These are phyloP conservation scores for Zygosaccharomyces pseudorouxii DNA, from an alignment of 805 yeast species.

Conservation along the genomic window DNA sequence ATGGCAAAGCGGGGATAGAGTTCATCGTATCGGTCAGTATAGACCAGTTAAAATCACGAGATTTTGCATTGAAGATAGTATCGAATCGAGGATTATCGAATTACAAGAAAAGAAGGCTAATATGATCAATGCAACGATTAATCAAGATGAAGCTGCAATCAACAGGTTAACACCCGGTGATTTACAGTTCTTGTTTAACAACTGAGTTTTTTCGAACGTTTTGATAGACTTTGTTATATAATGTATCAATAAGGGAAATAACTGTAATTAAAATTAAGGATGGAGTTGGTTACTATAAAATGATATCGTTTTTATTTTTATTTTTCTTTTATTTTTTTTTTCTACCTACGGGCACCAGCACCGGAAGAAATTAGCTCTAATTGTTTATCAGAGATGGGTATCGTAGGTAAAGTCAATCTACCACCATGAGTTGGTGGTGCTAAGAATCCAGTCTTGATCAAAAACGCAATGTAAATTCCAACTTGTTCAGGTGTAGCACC, in stretches of 20 bases:
- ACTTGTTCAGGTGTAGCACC: slow-evolving; percentile 68
- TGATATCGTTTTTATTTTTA: neutral
- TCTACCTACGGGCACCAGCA: slow-evolving; percentile 73
- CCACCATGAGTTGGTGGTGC: slow-evolving; percentile 52
- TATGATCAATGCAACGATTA: slow-evolving; percentile 96
- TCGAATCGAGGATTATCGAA: slow-evolving; percentile 92
- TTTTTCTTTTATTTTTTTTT: slow-evolving; percentile 25
- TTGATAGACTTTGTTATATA: slow-evolving; percentile 3
- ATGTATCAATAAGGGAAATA: neutral
- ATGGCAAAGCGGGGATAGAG: slow-evolving; percentile 98
- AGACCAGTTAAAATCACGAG: slow-evolving; percentile 92
- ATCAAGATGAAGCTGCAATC: slow-evolving; percentile 87
- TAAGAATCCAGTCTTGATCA: slow-evolving; percentile 75
- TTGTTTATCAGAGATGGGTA: slow-evolving; percentile 53
- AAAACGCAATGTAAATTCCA: slow-evolving; percentile 75
- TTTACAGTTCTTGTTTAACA: slow-evolving; percentile 88
- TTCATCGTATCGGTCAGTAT: slow-evolving; percentile 93
- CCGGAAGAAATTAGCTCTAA: slow-evolving; percentile 55
- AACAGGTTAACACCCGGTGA: slow-evolving; percentile 88
- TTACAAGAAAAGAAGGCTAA: slow-evolving; percentile 96
- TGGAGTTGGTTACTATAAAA: neutral
- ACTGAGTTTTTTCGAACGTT: slow-evolving; percentile 37
- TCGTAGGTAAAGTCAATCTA: slow-evolving; percentile 47
- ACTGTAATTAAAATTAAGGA: neutral
- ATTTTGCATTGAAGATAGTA: slow-evolving; percentile 92